A percentile compares a stretch with the other conserved stretches of the same genome.
These are phyloP conservation scores for Ustilago curta DNA, from an alignment of 1,284 basidiomycete genomes.

Conservation along the genomic window DNA sequence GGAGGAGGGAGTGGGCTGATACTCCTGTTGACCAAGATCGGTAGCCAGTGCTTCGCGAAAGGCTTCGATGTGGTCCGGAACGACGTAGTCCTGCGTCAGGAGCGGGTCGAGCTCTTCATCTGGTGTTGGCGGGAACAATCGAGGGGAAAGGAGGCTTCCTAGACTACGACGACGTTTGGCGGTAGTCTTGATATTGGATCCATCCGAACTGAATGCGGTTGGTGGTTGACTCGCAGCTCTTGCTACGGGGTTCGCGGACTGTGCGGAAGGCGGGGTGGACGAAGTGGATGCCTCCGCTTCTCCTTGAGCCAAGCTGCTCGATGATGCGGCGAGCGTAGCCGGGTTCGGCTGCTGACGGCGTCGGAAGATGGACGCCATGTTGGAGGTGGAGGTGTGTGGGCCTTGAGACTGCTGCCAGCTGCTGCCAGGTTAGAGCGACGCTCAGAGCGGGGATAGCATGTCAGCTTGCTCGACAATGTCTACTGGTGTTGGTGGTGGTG, in stretches of 20 bases:
- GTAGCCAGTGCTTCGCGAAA: conserved; percentile 58
- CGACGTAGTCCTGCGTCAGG: conserved; percentile 52
- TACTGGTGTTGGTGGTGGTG: neutral
- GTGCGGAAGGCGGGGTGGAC: conserved; percentile 7
- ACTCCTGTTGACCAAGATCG: conserved; percentile 61
- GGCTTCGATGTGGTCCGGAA: conserved; percentile 53
- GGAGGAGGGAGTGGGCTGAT: conserved; percentile 31
- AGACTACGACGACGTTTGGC: conserved; percentile 43
- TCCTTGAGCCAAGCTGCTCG: conserved; percentile 9
- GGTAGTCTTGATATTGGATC: conserved; percentile 13
- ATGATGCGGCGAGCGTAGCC: conserved; percentile 20
- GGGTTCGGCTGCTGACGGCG: conserved; percentile 45
- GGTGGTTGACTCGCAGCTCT: conserved; percentile 5
- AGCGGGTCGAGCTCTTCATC: conserved; percentile 53
- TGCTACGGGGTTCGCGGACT: neutral
- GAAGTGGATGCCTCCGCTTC: conserved; percentile 11
- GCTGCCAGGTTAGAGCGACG: neutral
- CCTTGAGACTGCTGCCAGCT: neutral
- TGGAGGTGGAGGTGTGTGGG: neutral
- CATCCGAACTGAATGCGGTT: neutral
- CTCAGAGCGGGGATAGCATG: conserved; percentile 1
- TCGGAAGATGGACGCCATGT: conserved; percentile 42
- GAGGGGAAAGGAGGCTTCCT: conserved; percentile 43
- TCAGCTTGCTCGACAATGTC: neutral
- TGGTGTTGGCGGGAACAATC: conserved; percentile 26